phyloP scores from a whole-genome alignment of 202 grass and related monocot species.

The Schoenoplectus triqueter region DNA sequence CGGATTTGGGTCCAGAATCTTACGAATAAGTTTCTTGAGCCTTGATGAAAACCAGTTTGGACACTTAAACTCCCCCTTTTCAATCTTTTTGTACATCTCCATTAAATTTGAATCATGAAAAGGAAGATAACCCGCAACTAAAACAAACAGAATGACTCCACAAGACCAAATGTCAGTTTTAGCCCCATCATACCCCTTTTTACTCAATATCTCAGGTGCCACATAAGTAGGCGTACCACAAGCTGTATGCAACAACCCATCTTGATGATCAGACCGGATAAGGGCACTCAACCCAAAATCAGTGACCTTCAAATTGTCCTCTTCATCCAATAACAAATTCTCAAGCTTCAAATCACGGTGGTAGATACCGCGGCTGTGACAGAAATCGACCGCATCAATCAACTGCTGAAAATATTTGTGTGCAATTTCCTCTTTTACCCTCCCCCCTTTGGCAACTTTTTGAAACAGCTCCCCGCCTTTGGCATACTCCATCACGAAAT shows the following conservation, averaged over 20 bases:
- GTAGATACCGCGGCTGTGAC: conserved; percentile 84
- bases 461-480: conserved; percentile 90
- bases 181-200: conserved; percentile 79
- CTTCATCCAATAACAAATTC: conserved; percentile 79
- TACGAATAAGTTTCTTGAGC: conserved; percentile 63
- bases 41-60: conserved; percentile 66
- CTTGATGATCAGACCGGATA: conserved; percentile 58
- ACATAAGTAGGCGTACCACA: conserved; percentile 91
- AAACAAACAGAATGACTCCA: conserved; percentile 82
- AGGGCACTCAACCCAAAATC: conserved; percentile 88
- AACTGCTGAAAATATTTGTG: conserved; percentile 85
- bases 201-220: conserved; percentile 76
- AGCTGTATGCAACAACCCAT: conserved; percentile 67
- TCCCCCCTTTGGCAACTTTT: conserved; percentile 64
- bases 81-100: conserved; percentile 83
- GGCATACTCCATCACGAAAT: conserved; percentile 84
- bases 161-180: conserved; percentile 94
- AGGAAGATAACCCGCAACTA: conserved; percentile 73
- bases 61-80: conserved; percentile 68
- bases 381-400: conserved; percentile 75
- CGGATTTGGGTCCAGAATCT: conserved; percentile 80
- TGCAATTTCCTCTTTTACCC: conserved; percentile 55
- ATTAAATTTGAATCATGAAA: conserved; percentile 86
- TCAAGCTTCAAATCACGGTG: conserved; percentile 94
- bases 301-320: conserved; percentile 78